These are phyloP conservation scores for Nemophila menziesii DNA, from an alignment of 257 asterid genomes.

Conservation along the genomic window DNA sequence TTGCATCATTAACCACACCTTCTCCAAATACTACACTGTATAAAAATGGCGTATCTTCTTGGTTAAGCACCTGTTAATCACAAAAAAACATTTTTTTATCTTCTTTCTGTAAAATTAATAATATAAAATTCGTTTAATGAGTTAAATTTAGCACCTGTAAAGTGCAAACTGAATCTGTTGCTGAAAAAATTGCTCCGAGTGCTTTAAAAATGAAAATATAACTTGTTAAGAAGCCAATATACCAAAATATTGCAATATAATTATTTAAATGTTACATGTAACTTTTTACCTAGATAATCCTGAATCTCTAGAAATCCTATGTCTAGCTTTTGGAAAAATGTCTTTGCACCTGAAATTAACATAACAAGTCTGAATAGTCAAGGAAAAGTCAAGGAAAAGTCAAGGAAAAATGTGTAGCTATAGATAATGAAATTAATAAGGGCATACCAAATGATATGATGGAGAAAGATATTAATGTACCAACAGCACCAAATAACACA, in stretches of 20 bases:
- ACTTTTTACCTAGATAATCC: conserved; percentile 2
- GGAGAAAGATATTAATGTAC: conserved; percentile 10
- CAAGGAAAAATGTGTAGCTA: background rate
- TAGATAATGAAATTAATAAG: background rate
- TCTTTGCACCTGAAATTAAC: conserved; percentile 3
- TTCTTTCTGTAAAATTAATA: background rate
- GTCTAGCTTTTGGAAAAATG: background rate
- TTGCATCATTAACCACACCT: conserved; percentile 68
- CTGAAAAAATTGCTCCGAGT: conserved; percentile 63
- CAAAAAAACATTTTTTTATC: background rate
- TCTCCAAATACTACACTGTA: conserved; percentile 66
- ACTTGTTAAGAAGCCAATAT: background rate
- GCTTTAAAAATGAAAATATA: conserved; percentile 25
- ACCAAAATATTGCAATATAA: background rate
- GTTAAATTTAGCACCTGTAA: conserved; percentile 33
- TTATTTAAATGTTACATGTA: background rate
- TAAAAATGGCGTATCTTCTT: conserved; percentile 53
- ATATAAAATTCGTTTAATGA: background rate
- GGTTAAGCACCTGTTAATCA: conserved; percentile 42
- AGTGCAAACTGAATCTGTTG: conserved; percentile 65
- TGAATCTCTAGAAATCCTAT: conserved; percentile 1
- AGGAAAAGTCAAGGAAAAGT: background rate
- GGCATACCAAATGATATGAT: conserved; percentile 9
- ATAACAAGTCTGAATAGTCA: background rate
- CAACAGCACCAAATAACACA: conserved; percentile 11